Evolutionary conservation across 148 eudicot species (phyloP), one percentile per base, ranked within the genome.

Genomic region (Agrostemma githago): DNA sequence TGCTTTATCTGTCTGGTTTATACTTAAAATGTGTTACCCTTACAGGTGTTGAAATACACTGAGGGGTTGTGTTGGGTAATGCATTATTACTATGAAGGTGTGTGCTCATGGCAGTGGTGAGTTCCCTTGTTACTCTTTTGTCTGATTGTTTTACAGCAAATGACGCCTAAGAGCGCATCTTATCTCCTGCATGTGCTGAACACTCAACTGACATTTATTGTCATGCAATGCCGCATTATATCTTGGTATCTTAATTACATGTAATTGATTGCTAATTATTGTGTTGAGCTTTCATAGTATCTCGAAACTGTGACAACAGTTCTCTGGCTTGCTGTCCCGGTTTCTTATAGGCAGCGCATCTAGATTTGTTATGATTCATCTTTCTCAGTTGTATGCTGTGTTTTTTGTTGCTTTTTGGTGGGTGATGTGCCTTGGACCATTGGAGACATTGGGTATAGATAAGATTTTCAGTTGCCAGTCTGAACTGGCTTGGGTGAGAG

Each of bases 81-180:
- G 99, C 97, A 89, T 79, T 95, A 95, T 80, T 95, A 95, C 77
- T 95, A 95, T 80, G 96, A 95, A 86, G 99, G 99, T 17, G 99
- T 95, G 81, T 90, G 96, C 81, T 95, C 99, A 69, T 95, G 99
- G 99, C 79, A 89, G 61, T 92, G 99, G 99, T 92, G 82, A 74
- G 77, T 79, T 72, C 54, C 51, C 42, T 48, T 44, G 21, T 37
- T 34, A 21, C 17, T 12, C 39, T 70, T 34, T 5, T 38, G 67
- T 66, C 51, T 44, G 70, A 53, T n/a, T 53, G 15, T 64, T 74
- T 15, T 74, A 26, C 4, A 20, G 70, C 15, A 21, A 57, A 8
- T 4, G 7, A 5, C 9, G 54, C 51, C 17, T 42, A 16, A 14
- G 42, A 20, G 42, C 64, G 42, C 64, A 6, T 17, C 67, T 71